Evolutionary conservation across 176 grass and related monocot species (phyloP), one percentile per base, ranked within the genome.

Genomic region (Bothriochloa decipiens): DNA sequence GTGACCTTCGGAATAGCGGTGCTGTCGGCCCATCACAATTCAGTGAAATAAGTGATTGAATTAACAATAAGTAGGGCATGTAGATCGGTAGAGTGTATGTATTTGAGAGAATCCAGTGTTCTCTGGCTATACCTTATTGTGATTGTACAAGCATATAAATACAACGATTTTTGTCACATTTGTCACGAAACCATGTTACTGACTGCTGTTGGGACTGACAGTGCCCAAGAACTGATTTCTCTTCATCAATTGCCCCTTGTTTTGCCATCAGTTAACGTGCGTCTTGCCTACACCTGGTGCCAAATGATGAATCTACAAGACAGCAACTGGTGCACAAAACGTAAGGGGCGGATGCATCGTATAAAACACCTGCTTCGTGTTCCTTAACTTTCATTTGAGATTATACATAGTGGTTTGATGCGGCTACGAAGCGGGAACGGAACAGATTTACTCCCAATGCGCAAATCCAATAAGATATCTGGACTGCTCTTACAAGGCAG

Each of bases 21-120:
- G 65, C 68, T 85, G 49, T 74, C 28, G 11, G 68, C 58, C 47
- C 85, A 75, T 87, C 85, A 20, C 45, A 68, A 23, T 82, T 85
- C 29, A 73, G 29, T 2, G 50, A 77, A 87, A 87, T 90, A 92
- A 85, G 81, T 63, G 65, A 91, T 68, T 65, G 47, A 84, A 27
- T 77, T 72, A 55, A 79, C 33, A 79, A 70, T 61, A 82, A 84
- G 36, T 84, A 85, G 82, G 55, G n/a, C 49, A 49, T 75, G 62
- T 81, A 81, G 82, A 77, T 70, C 29, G 1, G 73, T 65, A 79
- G 37, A 41, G 16, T 37, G 57, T 82, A 78, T 37, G 57, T 82
- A 78, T 74, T 65, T 29, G 68, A 41, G 74, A 90, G 80, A 86
- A 79, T 36, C 75, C 7, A 70, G 41, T 39, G 63, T 76, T 76